phyloP scores from a whole-genome alignment of 2,329 filamentous ascomycete genomes.

The Apiospora koreana region DNA sequence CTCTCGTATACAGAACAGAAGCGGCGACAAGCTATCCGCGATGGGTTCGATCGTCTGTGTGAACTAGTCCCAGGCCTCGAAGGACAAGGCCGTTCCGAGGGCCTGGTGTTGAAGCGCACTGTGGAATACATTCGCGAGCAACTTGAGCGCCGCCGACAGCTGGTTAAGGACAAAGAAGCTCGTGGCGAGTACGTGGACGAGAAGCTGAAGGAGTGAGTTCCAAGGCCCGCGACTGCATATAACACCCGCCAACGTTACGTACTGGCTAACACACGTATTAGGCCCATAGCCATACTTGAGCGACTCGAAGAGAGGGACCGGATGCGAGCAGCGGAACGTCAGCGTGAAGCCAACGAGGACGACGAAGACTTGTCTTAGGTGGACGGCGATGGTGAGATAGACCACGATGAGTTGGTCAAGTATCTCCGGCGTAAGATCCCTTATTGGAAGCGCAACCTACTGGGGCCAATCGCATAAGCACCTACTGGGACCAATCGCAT shows the following conservation, averaged over 20 bases:
- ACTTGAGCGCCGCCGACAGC: constrained; percentile 56
- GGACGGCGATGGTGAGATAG: too few species aligned
- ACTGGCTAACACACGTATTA: constrained; percentile 14
- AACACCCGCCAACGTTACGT: background rate
- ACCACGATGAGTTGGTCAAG: background rate
- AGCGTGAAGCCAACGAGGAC: constrained; percentile 36
- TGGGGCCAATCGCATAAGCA: background rate
- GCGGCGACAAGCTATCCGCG: constrained; percentile 73
- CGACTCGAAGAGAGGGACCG: constrained; percentile 27
- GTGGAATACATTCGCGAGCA: constrained; percentile 66
- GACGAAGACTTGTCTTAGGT: background rate
- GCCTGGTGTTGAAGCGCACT: constrained; percentile 74
- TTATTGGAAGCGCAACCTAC: background rate
- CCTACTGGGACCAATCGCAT: background rate
- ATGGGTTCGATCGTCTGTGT: constrained; percentile 80
- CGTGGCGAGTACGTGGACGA: constrained; percentile 56
- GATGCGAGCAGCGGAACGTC: constrained; percentile 17
- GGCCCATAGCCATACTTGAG: constrained; percentile 29
- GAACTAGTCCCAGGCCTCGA: constrained; percentile 79
- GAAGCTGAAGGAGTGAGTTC: constrained; percentile 43
- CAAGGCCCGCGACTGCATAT: background rate
- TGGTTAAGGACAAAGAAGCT: constrained; percentile 58
- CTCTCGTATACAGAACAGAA: constrained; percentile 47
- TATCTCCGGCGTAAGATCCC: background rate
- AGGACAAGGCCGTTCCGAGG: constrained; percentile 83